Percentiles rank a stretch among this genome's conserved stretches.
Evolutionary conservation across 495 filamentous ascomycete species (phyloP).

Genomic region (Halenospora varia): DNA sequence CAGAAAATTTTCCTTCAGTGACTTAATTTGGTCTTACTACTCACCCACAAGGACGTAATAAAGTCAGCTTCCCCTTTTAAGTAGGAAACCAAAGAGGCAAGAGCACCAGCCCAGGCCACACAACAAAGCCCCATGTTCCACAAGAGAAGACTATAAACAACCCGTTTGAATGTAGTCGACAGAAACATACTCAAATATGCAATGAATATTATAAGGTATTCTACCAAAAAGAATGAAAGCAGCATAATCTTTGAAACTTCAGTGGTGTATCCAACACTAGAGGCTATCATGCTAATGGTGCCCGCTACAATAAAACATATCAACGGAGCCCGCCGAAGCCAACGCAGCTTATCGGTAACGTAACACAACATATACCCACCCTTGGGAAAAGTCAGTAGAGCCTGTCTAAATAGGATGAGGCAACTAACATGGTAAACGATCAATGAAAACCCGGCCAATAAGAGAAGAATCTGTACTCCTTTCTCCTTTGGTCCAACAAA

Average conservation of each 20-base stretch:
- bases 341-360: neutral
- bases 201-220: neutral
- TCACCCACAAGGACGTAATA: neutral
- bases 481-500: neutral
- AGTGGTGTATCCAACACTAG: neutral
- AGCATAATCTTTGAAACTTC: neutral
- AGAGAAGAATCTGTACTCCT: neutral
- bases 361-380: neutral
- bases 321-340: neutral
- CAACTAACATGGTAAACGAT: constrained; percentile 1
- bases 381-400: neutral
- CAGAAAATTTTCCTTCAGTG: neutral
- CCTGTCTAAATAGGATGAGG: neutral
- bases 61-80: neutral
- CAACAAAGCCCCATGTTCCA: neutral
- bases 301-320: neutral
- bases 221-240: constrained; percentile 1
- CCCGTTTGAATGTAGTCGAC: neutral
- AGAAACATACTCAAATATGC: neutral
- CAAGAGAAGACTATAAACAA: neutral
- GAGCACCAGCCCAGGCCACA: neutral
- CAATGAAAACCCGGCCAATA: neutral
- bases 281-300: neutral
- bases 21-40: neutral
- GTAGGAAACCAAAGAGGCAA: neutral